Conservation (phyloP, 495 filamentous ascomycete species). For the Opeltia flavorubescens region DNA sequence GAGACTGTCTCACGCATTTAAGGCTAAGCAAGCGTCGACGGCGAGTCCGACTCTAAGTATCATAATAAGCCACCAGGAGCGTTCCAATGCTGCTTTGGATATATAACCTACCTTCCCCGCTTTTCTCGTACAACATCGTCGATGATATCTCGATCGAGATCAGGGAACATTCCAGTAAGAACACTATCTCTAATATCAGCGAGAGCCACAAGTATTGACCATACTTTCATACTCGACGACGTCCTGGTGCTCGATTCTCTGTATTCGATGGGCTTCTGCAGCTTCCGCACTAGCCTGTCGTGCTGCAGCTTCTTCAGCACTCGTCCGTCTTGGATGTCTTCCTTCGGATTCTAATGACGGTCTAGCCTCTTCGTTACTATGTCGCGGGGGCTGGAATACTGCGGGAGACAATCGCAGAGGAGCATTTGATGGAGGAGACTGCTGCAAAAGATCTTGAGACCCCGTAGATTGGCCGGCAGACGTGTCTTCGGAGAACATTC, state of each 20-base stretch:
- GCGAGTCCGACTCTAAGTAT: conserved; percentile 77
- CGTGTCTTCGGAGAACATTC: conserved; percentile 82
- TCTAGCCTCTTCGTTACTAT: conserved; percentile 27
- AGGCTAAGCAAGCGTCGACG: conserved; percentile 77
- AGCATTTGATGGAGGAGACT: conserved; percentile 35
- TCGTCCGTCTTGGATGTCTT: conserved; percentile 27
- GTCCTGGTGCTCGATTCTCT: conserved; percentile 71
- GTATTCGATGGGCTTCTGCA: conserved; percentile 75
- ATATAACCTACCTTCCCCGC: conserved; percentile 61
- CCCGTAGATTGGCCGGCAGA: conserved; percentile 20
- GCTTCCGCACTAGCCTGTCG: conserved; percentile 85
- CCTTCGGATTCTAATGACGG: conserved; percentile 20
- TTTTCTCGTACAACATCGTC: conserved; percentile 88
- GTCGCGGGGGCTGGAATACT: conserved; percentile 35
- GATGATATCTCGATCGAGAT: conserved; percentile 79
- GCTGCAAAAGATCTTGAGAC: conserved; percentile 17
- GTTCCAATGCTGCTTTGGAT: neutral
- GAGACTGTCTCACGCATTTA: conserved; percentile 42
- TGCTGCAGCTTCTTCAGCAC: conserved; percentile 82
- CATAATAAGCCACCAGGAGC: conserved; percentile 10
- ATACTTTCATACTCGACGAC: conserved; percentile 52
- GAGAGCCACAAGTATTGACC: neutral
- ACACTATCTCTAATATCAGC: conserved; percentile 30
- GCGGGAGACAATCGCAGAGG: conserved; percentile 49
- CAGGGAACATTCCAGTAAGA: conserved; percentile 82